These are phyloP conservation scores for Mycena rebaudengoi DNA, from an alignment of 768 basidiomycete genomes.

Conservation along the genomic window DNA sequence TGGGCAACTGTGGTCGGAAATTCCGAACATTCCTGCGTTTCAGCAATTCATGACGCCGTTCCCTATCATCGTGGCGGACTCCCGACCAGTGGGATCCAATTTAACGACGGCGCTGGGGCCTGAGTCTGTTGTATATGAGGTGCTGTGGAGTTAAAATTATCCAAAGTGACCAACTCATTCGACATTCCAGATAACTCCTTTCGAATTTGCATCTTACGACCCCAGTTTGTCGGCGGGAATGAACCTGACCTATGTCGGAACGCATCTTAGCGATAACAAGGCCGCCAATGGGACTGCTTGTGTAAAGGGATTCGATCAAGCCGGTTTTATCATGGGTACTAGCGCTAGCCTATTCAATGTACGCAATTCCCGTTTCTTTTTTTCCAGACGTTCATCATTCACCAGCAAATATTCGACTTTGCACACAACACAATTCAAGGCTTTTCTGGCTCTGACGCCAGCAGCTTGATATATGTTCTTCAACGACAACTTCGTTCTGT, in stretches of 20 bases:
- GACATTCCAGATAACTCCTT: constrained; percentile 58
- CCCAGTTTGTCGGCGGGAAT: constrained; percentile 75
- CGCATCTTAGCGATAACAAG: constrained; percentile 64
- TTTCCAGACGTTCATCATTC: not conserved
- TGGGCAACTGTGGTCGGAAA: constrained; percentile 73
- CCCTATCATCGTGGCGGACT: constrained; percentile 71
- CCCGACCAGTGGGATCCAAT: constrained; percentile 56
- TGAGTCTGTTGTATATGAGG: constrained; percentile 66
- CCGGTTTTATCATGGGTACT: constrained; percentile 77
- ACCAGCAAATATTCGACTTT: constrained; percentile 60
- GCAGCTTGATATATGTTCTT: constrained; percentile 58
- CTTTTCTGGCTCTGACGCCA: constrained; percentile 45
- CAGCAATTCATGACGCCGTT: constrained; percentile 62
- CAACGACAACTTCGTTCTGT: constrained; percentile 55
- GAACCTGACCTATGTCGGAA: constrained; percentile 71
- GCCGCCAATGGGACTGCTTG: constrained; percentile 66
- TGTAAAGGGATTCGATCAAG: constrained; percentile 79
- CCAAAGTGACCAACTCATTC: not conserved
- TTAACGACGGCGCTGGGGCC: constrained; percentile 48
- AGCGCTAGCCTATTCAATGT: constrained; percentile 78
- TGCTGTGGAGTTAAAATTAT: constrained; percentile 31
- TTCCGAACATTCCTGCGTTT: constrained; percentile 61
- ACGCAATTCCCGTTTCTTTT: constrained; percentile 16
- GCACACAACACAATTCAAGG: constrained; percentile 49
- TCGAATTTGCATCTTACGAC: constrained; percentile 80